These are phyloP conservation scores for Anisodus acutangulus DNA, from an alignment of 257 asterid genomes.

Conservation along the genomic window DNA sequence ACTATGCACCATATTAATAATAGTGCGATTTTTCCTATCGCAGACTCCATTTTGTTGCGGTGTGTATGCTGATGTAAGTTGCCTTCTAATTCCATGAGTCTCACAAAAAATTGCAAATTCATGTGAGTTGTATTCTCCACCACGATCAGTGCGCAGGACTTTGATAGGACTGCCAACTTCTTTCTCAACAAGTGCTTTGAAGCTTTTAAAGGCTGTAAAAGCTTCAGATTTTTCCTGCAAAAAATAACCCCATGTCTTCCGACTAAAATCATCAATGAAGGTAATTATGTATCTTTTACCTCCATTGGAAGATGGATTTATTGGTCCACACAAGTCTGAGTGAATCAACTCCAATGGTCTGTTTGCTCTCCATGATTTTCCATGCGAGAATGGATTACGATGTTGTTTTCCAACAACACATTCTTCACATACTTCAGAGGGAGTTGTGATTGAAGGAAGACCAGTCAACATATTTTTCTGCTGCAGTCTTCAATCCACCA, in stretches of 20 bases:
- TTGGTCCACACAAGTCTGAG: not conserved
- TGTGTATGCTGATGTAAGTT: slow-evolving; percentile 2
- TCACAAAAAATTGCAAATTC: slow-evolving; percentile 10
- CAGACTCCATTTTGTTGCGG: not conserved
- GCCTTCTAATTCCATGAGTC: not conserved
- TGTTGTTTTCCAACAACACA: slow-evolving; percentile 3
- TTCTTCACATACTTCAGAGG: not conserved
- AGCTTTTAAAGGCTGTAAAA: not conserved
- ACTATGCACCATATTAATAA: not conserved
- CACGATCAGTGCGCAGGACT: not conserved
- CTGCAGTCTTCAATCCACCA: not conserved
- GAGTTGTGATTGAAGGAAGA: not conserved
- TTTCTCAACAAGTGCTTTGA: slow-evolving; percentile 18
- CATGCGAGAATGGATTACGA: not conserved
- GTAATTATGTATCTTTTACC: not conserved
- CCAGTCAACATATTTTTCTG: not conserved
- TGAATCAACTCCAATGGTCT: not conserved
- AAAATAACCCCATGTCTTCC: slow-evolving; percentile 20
- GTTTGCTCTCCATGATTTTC: not conserved
- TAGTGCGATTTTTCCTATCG: not conserved
- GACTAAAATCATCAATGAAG: not conserved
- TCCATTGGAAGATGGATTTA: not conserved
- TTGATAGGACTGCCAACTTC: not conserved
- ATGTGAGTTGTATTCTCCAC: not conserved
- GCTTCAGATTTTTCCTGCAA: not conserved